Base-by-base conservation (phyloP, 805 yeast species). In the Yamadazyma tumulicola region DNA sequence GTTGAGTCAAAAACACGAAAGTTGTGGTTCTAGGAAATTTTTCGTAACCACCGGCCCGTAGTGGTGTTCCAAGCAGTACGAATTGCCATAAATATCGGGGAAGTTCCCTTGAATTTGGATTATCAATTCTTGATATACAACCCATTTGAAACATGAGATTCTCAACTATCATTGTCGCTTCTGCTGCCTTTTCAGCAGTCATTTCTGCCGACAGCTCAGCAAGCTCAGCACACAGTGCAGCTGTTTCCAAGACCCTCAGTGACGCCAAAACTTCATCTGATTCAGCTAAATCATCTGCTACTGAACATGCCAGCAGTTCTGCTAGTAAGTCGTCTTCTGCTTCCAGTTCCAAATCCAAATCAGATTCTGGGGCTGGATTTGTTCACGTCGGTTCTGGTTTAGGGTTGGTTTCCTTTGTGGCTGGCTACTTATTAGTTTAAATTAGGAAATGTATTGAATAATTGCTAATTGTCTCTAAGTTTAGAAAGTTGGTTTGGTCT, bases 371-470 rank as follows among this genome's bases (percentile, higher is more conserved):
- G 28, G 34, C 25, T 20, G 12, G 12, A 4, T 31, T 23, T 27
- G 16, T 19, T 19, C 7, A 28, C 19, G 45, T 31, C 21, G 45
- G 45, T 34, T 28, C 32, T 19, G 45, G 42, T 10, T 35, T 38
- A 26, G 22, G 39, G 12, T 26, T 37, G 12, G 45, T 29, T 24
- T 45, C 45, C 29, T 8, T 43, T 2, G 37, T 40, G 31, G 47
- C 47, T 19, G 48, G 48, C 29, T 27, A 42, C 30, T 34, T 43
- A 33, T 43, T 43, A 31, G 33, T 41, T 30, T 43, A 43, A 26
- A 21, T n/a, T n/a, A 10, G n/a, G 12, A 15, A 18, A 8, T 10
- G 16, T 14, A 25, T 8, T 25, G 11, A 9, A 21, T n/a, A n/a
- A n/a, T n/a, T n/a, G n/a, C n/a, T n/a, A n/a, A n/a, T n/a, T n/a